Percentiles rank a stretch among this genome's conserved stretches.
Conservation (phyloP, 108 stramenopile genomes). For the Hondaea fermentalgiana region DNA sequence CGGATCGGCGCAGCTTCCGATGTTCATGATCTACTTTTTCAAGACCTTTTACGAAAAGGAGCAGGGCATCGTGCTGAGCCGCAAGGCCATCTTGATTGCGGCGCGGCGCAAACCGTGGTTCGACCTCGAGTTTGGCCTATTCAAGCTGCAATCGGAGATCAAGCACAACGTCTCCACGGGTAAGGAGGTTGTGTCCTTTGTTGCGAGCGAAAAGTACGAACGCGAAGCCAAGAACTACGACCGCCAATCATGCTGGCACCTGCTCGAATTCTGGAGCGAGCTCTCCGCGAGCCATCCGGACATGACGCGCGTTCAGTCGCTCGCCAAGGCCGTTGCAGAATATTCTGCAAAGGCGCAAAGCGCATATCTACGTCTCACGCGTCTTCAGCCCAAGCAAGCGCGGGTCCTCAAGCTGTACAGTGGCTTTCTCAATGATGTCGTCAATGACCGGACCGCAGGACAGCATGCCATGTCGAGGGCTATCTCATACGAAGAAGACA, state of each 20-base stretch:
- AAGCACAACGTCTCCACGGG: neutral
- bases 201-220: constrained; percentile 12
- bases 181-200: neutral
- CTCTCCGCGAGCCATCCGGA: neutral
- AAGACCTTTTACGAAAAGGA: neutral
- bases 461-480: neutral
- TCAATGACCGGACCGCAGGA: neutral
- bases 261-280: constrained; percentile 10
- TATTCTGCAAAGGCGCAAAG: neutral
- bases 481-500: neutral
- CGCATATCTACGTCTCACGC: neutral
- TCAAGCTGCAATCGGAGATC: neutral
- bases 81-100: neutral
- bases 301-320: neutral
- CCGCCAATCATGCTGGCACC: neutral
- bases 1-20: neutral
- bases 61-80: neutral
- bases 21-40: neutral
- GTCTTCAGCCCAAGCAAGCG: neutral
- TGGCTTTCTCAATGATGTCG: neutral
- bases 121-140: neutral
- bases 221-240: neutral
- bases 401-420: neutral
- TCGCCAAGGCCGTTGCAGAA: neutral
- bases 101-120: neutral